Evolutionary conservation across 1,284 basidiomycete genomes (phyloP).

Genomic region (Melampsora larici-populina): DNA sequence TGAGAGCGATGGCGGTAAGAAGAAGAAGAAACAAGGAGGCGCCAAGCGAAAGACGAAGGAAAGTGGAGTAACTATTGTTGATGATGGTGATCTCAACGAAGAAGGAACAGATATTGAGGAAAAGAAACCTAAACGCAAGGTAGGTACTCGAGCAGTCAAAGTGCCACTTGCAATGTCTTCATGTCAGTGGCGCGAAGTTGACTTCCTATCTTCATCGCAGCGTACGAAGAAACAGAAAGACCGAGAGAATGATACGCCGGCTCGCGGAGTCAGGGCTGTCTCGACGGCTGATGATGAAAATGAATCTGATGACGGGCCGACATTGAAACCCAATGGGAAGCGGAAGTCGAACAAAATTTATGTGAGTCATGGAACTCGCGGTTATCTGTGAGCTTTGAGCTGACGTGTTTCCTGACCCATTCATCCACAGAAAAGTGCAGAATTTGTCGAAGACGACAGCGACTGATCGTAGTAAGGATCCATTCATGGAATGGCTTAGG

Average conservation of each 20-base stretch:
- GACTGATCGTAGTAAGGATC: neutral
- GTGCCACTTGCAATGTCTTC: neutral
- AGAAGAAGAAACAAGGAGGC: constrained; percentile 40
- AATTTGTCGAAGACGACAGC: constrained; percentile 41
- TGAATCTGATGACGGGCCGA: constrained; percentile 16
- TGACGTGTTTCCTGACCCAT: neutral
- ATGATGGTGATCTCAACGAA: constrained; percentile 32
- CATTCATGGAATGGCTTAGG: too few relatives aligned
- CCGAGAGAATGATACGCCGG: neutral
- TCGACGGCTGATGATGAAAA: constrained; percentile 37
- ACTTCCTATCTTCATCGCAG: neutral
- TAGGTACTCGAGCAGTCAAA: neutral
- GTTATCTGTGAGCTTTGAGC: neutral
- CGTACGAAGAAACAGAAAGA: constrained; percentile 29
- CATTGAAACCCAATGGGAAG: constrained; percentile 16
- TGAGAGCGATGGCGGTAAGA: constrained; percentile 41
- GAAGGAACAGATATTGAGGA: constrained; percentile 32
- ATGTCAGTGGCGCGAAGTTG: neutral
- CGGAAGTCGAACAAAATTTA: constrained; percentile 37
- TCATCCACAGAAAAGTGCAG: constrained; percentile 38
- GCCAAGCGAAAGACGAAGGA: constrained; percentile 60
- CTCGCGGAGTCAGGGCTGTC: neutral
- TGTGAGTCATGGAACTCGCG: constrained; percentile 9
- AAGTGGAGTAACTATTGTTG: constrained; percentile 29
- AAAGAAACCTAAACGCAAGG: constrained; percentile 39